Base-by-base conservation (phyloP, 2,329 filamentous ascomycete species). In the Fonsecaea pugnacius region DNA sequence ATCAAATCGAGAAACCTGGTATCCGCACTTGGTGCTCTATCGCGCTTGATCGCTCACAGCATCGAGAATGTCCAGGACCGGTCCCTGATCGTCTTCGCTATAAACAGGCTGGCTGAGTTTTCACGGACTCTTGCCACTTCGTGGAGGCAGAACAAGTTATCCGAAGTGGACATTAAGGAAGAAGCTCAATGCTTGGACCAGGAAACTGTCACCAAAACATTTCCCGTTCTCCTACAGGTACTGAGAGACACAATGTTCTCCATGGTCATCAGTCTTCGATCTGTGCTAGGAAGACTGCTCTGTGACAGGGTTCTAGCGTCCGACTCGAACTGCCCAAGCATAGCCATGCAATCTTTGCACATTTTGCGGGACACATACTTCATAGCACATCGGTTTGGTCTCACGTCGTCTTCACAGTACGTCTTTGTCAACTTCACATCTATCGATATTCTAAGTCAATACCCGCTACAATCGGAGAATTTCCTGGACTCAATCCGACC, bases 341-440 rank as follows among this genome's bases (percentile, higher is more conserved):
- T 95, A 16, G 91, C 91, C 5, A 80, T 86, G 52, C 90, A 90
- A 74, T 86, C 88, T 1, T 82, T 96, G 16, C 87, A 89, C 66
- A 87, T 86, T 12, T 84, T 96, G 10, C 87, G 91, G 32, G 89
- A 91, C 71, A 79, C 96, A 21, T 91, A 88, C 76, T 96, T 96
- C 75, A 87, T 96, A 67, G 91, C 91, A 0, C 88, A 87, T 14
- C 85, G 91, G 43, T 84, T 91, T 61, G 89, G 89, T 21, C 87
- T 89, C 62, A 86, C 85, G 66, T 84, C 87, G 1, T 96, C 96
- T 72, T 91, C 93, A 60, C 90, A 91, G 63, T 94, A 96, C 76
- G 87, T 85, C 1, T 96, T 96, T 73, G 89, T 91, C 30, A 92
- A 92, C 71, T 83, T 96, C 24, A 87, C 91, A 0, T 88, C 92